Percentiles rank a stretch among this genome's conserved stretches.
Conservation (phyloP, 306 rosid species). For the Medicago ruthenica region DNA sequence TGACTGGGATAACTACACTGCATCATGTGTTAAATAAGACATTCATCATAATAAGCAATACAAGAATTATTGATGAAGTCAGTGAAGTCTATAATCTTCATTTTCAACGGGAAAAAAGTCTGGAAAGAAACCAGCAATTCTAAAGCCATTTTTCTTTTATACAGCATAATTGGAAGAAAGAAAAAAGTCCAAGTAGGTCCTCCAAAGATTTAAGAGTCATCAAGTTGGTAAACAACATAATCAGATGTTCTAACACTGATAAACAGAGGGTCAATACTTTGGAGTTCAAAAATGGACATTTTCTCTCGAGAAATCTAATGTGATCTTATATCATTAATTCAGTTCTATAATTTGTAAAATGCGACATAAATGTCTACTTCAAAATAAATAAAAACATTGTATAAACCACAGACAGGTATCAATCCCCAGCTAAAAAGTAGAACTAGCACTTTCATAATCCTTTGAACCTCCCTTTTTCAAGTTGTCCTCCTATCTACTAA, state of each 20-base stretch:
- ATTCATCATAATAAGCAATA: not conserved
- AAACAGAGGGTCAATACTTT: constrained; percentile 1
- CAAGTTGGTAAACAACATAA: too few relatives aligned
- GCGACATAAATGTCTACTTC: not conserved
- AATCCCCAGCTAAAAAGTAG: not conserved
- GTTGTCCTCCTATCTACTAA: not conserved
- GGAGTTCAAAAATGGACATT: constrained; percentile 16
- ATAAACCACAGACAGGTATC: not conserved
- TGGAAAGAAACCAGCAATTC: not conserved
- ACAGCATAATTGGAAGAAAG: not conserved
- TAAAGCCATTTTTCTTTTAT: not conserved
- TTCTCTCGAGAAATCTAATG: constrained; percentile 20
- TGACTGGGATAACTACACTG: not conserved
- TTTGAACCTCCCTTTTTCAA: not conserved
- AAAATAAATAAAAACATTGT: not conserved
- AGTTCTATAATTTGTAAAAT: not conserved
- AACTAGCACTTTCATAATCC: not conserved
- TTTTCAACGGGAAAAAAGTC: not conserved
- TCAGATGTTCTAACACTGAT: not conserved
- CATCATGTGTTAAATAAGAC: not conserved
- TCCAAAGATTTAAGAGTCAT: not conserved
- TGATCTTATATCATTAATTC: constrained; percentile 25
- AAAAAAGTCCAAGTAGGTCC: not conserved
- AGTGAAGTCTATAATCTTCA: not conserved
- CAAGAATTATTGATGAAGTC: not conserved